phyloP scores from a whole-genome alignment of 106 monocot species.

The Phalaenopsis aphrodite region DNA sequence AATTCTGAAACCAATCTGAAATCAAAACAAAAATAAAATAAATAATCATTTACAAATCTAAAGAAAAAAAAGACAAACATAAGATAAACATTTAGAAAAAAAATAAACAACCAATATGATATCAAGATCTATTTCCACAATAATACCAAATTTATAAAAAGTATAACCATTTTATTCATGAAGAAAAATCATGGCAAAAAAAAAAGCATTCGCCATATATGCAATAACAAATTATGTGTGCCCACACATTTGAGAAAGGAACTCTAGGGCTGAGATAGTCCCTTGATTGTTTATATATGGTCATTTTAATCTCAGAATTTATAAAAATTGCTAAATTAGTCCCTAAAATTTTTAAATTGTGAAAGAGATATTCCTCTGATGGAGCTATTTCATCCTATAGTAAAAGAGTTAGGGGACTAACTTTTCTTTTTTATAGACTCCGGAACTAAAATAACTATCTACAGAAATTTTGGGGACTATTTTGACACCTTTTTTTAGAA shows the following conservation, averaged over 20 bases:
- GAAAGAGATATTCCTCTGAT: too few relatives aligned
- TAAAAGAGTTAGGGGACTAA: too few relatives aligned
- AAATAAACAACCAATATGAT: background rate
- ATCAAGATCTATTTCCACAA: background rate
- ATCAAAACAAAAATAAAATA: background rate
- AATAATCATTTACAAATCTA: background rate
- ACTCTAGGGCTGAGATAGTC: too few relatives aligned
- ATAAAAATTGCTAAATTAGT: too few relatives aligned
- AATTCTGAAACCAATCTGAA: slow-evolving; percentile 41
- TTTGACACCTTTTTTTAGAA: background rate
- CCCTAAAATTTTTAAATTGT: too few relatives aligned
- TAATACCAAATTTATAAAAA: background rate
- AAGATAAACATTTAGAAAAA: background rate
- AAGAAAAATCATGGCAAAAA: background rate
- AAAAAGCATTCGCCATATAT: background rate
- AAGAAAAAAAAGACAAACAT: background rate
- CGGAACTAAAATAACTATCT: too few relatives aligned
- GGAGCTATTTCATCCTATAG: too few relatives aligned
- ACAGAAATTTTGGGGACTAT: too few relatives aligned
- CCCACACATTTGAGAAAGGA: background rate
- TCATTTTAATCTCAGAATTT: too few relatives aligned
- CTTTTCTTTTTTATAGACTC: too few relatives aligned
- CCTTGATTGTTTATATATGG: too few relatives aligned
- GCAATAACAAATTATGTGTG: background rate
- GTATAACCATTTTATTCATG: background rate